phyloP scores from a whole-genome alignment of 495 filamentous ascomycete genomes.

The Echria macrotheca region DNA sequence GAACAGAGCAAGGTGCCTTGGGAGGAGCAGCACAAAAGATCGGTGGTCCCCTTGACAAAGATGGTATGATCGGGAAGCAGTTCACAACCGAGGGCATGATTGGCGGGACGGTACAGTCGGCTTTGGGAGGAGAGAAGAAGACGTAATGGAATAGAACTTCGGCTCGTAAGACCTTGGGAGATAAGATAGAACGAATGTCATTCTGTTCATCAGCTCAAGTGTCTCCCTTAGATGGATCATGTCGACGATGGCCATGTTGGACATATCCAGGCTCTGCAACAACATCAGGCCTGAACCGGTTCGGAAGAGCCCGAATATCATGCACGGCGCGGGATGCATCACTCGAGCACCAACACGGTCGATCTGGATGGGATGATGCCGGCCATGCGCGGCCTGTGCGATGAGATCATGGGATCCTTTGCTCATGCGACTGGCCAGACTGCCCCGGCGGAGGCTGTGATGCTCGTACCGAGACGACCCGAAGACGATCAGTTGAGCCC shows the following conservation, averaged over 20 bases:
- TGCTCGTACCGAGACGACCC: not conserved
- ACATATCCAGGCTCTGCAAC: too few species aligned
- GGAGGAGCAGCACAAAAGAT: conserved; percentile 47
- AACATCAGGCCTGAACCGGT: too few species aligned
- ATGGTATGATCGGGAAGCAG: conserved; percentile 44
- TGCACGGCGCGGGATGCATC: not conserved
- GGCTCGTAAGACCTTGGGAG: too few species aligned
- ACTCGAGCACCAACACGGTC: not conserved
- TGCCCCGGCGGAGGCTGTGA: not conserved
- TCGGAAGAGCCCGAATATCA: not conserved
- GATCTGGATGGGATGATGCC: not conserved
- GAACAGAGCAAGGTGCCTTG: conserved; percentile 41
- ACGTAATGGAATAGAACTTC: too few species aligned
- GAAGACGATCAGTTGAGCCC: not conserved
- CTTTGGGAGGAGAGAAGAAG: not conserved
- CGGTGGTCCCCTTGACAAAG: conserved; percentile 47
- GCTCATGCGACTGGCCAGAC: too few species aligned
- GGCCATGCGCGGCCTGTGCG: not conserved
- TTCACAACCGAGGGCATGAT: conserved; percentile 45
- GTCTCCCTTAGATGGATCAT: too few species aligned
- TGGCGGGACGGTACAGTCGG: conserved; percentile 39
- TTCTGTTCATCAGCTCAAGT: too few species aligned
- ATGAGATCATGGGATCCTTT: not conserved
- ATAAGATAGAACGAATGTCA: too few species aligned
- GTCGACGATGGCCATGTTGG: too few species aligned